phyloP scores from a whole-genome alignment of 805 yeast species.

The Monosporozyma solicola region DNA sequence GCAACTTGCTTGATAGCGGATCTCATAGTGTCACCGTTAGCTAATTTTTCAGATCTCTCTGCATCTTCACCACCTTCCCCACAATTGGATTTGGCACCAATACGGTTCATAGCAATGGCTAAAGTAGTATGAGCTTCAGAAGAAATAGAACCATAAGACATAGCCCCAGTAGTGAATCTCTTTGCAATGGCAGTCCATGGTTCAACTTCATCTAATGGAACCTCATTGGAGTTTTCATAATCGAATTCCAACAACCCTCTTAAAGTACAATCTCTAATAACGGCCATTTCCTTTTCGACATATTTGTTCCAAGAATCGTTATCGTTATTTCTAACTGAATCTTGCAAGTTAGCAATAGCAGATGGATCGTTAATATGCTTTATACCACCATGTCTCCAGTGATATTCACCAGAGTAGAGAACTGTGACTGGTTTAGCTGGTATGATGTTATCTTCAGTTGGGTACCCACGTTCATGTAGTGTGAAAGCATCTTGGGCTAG shows the following conservation, averaged over 20 bases:
- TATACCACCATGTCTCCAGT: conserved; percentile 98
- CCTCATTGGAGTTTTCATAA: conserved; percentile 56
- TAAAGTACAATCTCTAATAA: conserved; percentile 84
- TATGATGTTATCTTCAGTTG: conserved; percentile 54
- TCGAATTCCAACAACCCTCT: conserved; percentile 93
- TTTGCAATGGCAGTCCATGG: conserved; percentile 99
- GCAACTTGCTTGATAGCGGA: conserved; percentile 98
- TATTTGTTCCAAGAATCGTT: conserved; percentile 88
- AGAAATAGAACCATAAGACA: conserved; percentile 98
- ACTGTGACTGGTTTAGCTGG: conserved; percentile 51
- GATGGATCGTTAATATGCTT: conserved; percentile 91
- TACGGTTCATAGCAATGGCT: conserved; percentile 96
- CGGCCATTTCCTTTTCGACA: conserved; percentile 82
- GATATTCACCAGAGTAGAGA: conserved; percentile 73
- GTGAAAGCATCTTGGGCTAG: conserved; percentile 95
- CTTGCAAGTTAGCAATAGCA: conserved; percentile 92
- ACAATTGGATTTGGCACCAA: conserved; percentile 95
- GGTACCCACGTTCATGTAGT: conserved; percentile 87
- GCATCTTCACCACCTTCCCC: conserved; percentile 99
- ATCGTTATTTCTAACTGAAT: conserved; percentile 96
- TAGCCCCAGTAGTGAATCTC: conserved; percentile 97
- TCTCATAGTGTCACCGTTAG: conserved; percentile 95
- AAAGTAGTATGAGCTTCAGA: conserved; percentile 97
- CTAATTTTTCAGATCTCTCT: conserved; percentile 70
- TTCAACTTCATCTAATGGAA: conserved; percentile 95